Evolutionary conservation across 306 rosid genomes (phyloP).

Genomic region (Dalbergia cochinchinensis): DNA sequence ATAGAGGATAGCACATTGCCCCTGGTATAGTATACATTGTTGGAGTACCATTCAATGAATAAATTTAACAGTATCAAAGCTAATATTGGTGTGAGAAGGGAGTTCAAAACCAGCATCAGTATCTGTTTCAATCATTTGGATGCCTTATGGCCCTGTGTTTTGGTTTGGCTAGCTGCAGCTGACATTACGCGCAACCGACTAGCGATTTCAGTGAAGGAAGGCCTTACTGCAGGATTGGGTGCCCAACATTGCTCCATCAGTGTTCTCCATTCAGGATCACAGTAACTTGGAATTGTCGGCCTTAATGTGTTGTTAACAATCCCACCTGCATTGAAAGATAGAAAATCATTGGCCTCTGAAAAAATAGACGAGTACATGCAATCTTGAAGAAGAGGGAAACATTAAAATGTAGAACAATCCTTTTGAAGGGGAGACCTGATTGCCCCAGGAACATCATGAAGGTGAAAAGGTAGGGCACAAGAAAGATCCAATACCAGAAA

Average conservation of each 20-base stretch:
- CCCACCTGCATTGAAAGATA: slow-evolving; percentile 69
- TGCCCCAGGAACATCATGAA: neutral
- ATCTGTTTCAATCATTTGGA: slow-evolving; percentile 47
- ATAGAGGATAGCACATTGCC: slow-evolving; percentile 22
- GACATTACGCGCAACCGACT: slow-evolving; percentile 80
- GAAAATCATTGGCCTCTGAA: neutral
- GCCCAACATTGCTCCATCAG: slow-evolving; percentile 97
- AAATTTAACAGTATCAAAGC: slow-evolving; percentile 17
- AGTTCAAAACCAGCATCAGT: neutral
- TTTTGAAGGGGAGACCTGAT: neutral
- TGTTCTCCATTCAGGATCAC: slow-evolving; percentile 83
- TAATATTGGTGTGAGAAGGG: neutral
- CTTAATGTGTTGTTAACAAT: slow-evolving; percentile 85
- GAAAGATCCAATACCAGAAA: neutral
- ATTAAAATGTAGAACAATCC: neutral
- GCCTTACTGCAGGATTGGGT: slow-evolving; percentile 78
- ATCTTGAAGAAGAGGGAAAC: slow-evolving; percentile 3
- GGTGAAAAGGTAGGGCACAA: neutral
- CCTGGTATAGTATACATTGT: slow-evolving; percentile 24
- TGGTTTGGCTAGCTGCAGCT: slow-evolving; percentile 66
- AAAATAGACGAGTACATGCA: neutral
- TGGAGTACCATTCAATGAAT: slow-evolving; percentile 33
- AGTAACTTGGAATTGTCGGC: slow-evolving; percentile 69
- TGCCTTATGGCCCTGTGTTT: slow-evolving; percentile 53
- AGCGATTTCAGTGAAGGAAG: slow-evolving; percentile 87